Evolutionary conservation across 2,329 filamentous ascomycete species (phyloP), one percentile per base, ranked within the genome.

Genomic region (Chaetothyriales sp.): DNA sequence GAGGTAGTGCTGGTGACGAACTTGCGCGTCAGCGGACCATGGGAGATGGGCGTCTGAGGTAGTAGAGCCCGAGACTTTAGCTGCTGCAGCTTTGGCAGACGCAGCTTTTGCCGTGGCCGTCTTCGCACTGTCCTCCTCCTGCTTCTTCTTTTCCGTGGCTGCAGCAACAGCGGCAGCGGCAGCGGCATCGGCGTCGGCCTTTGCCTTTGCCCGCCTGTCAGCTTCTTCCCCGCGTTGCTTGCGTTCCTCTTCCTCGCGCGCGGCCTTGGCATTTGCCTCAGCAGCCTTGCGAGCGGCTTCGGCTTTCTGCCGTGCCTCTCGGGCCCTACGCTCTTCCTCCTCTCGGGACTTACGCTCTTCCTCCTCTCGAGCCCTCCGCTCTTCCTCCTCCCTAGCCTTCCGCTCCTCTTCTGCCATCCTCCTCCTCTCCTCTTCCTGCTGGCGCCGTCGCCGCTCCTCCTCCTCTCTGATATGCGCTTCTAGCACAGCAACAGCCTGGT

Each of bases 401-500:
- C 67, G 67, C 55, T 72, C 68, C 53, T 56, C 51, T 49, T 69
- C 67, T 5, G 62, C 61, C 54, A 62, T 63, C 49, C 64, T 65
- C 5, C 59, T 61, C 19, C 52, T 52, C 8, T 55, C 47, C 47
- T 68, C 54, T 47, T 57, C 52, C 49, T 69, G 65, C 52, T 70
- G 65, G 10, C 57, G 59, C 54, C 67, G 63, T 28, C 58, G 61
- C 18, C 65, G 64, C 18, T 65, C 65, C 43, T 64, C 64, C 53
- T 70, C 68, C 52, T 66, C 52, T 51, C 67, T 64, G 59, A 62
- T 68, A 63, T 53, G 66, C n/a, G 70, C 68, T 43, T 75, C 67
- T n/a, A 77, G 60, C 18, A 73, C 75, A 18, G 73, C 69, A 60
- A 78, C 73, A 2, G 78, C 78, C 48, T 74, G 71, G 49, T 72